Base-by-base conservation (phyloP, 1,284 basidiomycete species). In the Ceratobasidium sp. region DNA sequence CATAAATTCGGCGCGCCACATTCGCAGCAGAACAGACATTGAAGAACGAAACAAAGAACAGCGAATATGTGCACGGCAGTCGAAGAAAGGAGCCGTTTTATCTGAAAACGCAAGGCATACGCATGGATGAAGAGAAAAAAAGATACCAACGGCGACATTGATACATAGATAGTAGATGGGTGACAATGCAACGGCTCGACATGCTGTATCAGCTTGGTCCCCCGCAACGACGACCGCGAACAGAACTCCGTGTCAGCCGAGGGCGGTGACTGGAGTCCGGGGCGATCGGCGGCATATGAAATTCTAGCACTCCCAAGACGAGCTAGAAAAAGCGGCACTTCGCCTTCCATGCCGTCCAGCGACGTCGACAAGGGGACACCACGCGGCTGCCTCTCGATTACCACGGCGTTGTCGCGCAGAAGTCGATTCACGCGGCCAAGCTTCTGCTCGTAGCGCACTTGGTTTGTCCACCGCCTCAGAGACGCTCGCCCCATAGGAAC, bases 301-400 rank as follows among this genome's bases (percentile, higher is more conserved):
- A 55, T 67, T 50, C 39, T n/a, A 67, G 34, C 36, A 3, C 8
- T 34, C 12, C n/a, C 43, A n/a, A 45, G 32, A 52, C 16, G 30
- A 32, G 41, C 34, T 46, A 21, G 46, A 50, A 50, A 36, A 23
- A 67, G 50, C 50, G 10, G 36, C 10, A 23, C 50, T 58, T 39
- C 26, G 55, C 8, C 23, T 36, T 60, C 36, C 18, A 43, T 43
- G n/a, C 16, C 36, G n/a, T 16, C 34, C 34, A 8, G 18, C 48
- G 50, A 41, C 21, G 67, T 71, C 57, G 67, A 71, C 67, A 71
- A 58, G 67, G 67, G 30, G 14, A 71, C 55, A 39, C 34, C 57
- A 48, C 67, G 32, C 46, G 43, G 41, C 41, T 16, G 55, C 58
- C 36, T 57, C 8, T 57, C 9, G 30, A 9, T 36, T 18, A 43